phyloP scores from a whole-genome alignment of 352 stramenopile species.

The Globisporangium canariense region DNA sequence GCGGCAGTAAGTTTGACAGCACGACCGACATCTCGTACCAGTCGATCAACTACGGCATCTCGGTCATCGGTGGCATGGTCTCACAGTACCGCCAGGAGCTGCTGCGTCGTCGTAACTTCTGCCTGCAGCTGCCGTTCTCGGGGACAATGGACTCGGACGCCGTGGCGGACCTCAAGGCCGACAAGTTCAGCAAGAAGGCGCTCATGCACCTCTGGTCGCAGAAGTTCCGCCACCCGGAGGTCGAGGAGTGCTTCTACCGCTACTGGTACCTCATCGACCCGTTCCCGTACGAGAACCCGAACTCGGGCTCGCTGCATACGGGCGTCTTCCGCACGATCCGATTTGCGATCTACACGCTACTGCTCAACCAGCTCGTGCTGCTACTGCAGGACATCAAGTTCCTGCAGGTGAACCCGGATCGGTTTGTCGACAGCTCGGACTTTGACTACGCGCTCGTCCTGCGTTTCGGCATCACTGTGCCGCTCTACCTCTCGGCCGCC shows the following conservation, averaged over 20 bases:
- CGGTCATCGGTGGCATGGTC: conserved; percentile 78
- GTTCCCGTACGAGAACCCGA: conserved; percentile 81
- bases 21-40: conserved; percentile 80
- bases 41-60: conserved; percentile 81
- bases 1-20: conserved; percentile 44
- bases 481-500: conserved; percentile 60
- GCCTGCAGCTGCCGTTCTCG: conserved; percentile 70
- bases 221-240: conserved; percentile 65
- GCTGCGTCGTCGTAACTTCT: conserved; percentile 71
- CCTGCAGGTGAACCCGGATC: conserved; percentile 55
- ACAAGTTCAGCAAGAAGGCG: conserved; percentile 69
- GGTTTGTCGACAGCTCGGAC: conserved; percentile 43
- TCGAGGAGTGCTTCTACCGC: conserved; percentile 79
- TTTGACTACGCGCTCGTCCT: conserved; percentile 60
- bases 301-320: conserved; percentile 66
- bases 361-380: conserved; percentile 73
- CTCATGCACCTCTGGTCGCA: conserved; percentile 68
- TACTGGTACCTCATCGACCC: conserved; percentile 87
- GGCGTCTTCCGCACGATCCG: conserved; percentile 74
- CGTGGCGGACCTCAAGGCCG: conserved; percentile 50
- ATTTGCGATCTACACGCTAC: conserved; percentile 65
- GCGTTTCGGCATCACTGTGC: conserved; percentile 70
- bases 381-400: conserved; percentile 80
- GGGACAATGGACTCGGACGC: conserved; percentile 66
- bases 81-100: conserved; percentile 82